Percentiles rank a stretch among this genome's conserved stretches.
These are phyloP conservation scores for Candida saitoana DNA, from an alignment of 805 yeast species.

Conservation along the genomic window DNA sequence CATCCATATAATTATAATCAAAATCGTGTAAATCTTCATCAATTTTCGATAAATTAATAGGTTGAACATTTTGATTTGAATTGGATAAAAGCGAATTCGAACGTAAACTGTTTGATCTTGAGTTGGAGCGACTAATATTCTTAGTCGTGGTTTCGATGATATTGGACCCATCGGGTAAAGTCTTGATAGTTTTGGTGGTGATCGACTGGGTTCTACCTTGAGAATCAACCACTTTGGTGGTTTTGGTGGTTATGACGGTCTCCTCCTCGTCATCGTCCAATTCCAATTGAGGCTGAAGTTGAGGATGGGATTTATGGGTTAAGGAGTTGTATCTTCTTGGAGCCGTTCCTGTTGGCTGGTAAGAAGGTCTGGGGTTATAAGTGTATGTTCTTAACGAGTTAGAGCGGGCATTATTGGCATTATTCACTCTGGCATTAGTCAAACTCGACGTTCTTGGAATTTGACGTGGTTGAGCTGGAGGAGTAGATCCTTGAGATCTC, in stretches of 20 bases:
- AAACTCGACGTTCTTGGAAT: neutral
- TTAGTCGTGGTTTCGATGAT: slow-evolving; percentile 41
- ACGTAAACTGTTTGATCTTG: slow-evolving; percentile 29
- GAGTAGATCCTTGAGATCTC: neutral
- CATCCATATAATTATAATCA: slow-evolving; percentile 31
- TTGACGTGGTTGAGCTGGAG: neutral
- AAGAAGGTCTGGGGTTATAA: slow-evolving; percentile 38
- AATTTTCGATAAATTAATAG: slow-evolving; percentile 30
- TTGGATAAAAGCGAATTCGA: slow-evolving; percentile 19
- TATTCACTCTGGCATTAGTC: slow-evolving; percentile 15
- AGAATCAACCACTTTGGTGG: slow-evolving; percentile 38
- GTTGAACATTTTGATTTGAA: slow-evolving; percentile 13
- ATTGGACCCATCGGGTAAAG: slow-evolving; percentile 40
- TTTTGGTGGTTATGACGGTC: slow-evolving; percentile 35
- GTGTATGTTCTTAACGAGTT: slow-evolving; percentile 34
- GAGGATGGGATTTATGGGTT: slow-evolving; percentile 7
- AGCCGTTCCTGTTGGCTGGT: slow-evolving; percentile 17
- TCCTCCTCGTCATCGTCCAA: slow-evolving; percentile 16
- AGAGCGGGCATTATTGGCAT: too few relatives aligned
- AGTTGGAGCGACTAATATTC: slow-evolving; percentile 32
- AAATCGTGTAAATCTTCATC: slow-evolving; percentile 42
- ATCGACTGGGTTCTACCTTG: slow-evolving; percentile 37
- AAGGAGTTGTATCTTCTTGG: slow-evolving; percentile 19
- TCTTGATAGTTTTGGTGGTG: slow-evolving; percentile 35
- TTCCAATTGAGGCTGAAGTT: slow-evolving; percentile 4